phyloP scores from a whole-genome alignment of 2,329 filamentous ascomycete genomes.

The Neonectria ditissima region DNA sequence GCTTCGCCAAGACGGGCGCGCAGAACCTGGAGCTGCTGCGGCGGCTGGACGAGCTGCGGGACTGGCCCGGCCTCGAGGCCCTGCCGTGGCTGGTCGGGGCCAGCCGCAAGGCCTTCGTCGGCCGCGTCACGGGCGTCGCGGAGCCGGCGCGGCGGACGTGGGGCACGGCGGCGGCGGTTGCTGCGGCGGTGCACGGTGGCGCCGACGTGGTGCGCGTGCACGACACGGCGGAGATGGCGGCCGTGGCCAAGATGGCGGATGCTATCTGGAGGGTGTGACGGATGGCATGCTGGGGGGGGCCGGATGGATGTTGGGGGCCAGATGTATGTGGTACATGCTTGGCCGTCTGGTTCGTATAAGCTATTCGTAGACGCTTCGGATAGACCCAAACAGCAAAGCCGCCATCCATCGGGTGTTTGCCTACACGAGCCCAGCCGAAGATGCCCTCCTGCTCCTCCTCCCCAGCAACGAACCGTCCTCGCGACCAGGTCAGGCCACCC shows the following conservation, averaged over 20 bases:
- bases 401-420: conserved; percentile 9
- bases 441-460: not conserved
- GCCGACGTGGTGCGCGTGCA: conserved; percentile 94
- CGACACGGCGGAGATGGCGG: conserved; percentile 86
- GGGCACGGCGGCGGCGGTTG: conserved; percentile 91
- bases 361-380: not conserved
- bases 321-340: too few species aligned
- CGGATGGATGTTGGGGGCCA: not conserved
- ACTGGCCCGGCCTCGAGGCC: conserved; percentile 72
- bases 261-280: conserved; percentile 79
- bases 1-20: conserved; percentile 85
- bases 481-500: conserved; percentile 10
- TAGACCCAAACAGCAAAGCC: not conserved
- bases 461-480: conserved; percentile 6
- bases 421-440: not conserved
- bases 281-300: not conserved
- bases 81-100: conserved; percentile 91
- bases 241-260: conserved; percentile 89
- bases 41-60: conserved; percentile 71
- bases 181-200: conserved; percentile 85
- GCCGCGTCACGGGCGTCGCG: conserved; percentile 80
- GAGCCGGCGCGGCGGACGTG: conserved; percentile 78
- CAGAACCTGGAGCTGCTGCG: conserved; percentile 88
- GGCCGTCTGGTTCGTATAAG: not conserved
- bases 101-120: conserved; percentile 91